Evolutionary conservation across 2,329 filamentous ascomycete genomes (phyloP), one percentile per base, ranked within the genome.

Genomic region (Penicillium griseofulvum): DNA sequence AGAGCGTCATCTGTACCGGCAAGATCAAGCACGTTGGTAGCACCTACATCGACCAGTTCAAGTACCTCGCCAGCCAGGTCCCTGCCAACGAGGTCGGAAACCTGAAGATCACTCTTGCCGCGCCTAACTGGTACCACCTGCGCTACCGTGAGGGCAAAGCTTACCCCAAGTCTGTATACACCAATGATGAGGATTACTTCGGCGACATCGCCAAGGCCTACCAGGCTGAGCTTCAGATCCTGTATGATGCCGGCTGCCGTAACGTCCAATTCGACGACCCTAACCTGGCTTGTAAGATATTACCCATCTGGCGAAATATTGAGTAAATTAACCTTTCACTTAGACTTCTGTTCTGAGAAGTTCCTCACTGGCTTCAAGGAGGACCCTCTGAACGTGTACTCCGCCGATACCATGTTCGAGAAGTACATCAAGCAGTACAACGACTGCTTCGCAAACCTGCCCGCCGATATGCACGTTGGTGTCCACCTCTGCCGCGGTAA

Each of bases 341-440:
- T 52, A 87, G 85, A 90, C 71, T 90, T 90, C 73, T 90, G 87
- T 74, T 87, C 84, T 19, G 78, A 87, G 54, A 84, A 86, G 69
- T 90, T 90, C 82, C 81, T 88, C 34, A 75, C 82, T 45, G 87
- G 87, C 16, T 90, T 87, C 83, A 82, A 83, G 51, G 81, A 81
- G 14, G 88, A 91, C 68, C 74, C 80, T 45, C 80, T 85, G 64
- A 90, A 91, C 69, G 82, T 82, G 50, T 83, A 85, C 70, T 83
- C 83, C 1, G 83, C 87, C 7, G 87, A 89, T 45, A 84, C 87
- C 62, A 84, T 90, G 42, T 82, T 92, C 22, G 86, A 90, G 63
- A 83, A 86, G 28, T 92, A 92, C 74, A 88, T 92, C 70, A 79
- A 81, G 58, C 83, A 90, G 61, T 91, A 91, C 79, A 91, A 91